These are phyloP conservation scores for Suhomyces terraborum DNA, from an alignment of 1,139 yeast species.

Conservation along the genomic window DNA sequence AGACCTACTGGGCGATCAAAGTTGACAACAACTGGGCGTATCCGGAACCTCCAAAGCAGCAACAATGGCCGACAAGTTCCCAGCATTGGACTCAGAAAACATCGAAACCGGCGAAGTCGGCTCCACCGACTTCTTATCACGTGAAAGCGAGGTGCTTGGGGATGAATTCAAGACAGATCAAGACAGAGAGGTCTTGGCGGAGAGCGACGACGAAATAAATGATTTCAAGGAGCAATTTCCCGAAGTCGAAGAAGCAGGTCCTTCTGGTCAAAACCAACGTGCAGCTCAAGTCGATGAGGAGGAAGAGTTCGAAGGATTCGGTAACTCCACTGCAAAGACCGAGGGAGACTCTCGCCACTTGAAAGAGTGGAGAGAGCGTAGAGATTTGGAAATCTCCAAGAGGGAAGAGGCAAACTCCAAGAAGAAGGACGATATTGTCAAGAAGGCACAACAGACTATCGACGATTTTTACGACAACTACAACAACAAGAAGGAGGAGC, in stretches of 20 bases:
- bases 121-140: constrained; percentile 67
- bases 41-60: constrained; percentile 2
- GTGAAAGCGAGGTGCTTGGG: constrained; percentile 85
- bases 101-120: constrained; percentile 35
- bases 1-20: too few relatives aligned
- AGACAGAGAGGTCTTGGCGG: constrained; percentile 56
- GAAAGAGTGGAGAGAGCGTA: constrained; percentile 81
- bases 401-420: constrained; percentile 74
- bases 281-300: constrained; percentile 26
- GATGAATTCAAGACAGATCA: constrained; percentile 75
- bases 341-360: constrained; percentile 58
- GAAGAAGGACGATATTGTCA: constrained; percentile 67
- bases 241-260: constrained; percentile 41
- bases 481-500: constrained; percentile 79
- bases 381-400: constrained; percentile 76
- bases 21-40: constrained; percentile 1
- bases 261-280: constrained; percentile 13
- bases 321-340: constrained; percentile 20
- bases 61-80: constrained; percentile 82
- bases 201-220: constrained; percentile 59
- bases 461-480: constrained; percentile 95
- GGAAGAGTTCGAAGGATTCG: constrained; percentile 35
- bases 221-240: constrained; percentile 72
- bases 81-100: constrained; percentile 64
- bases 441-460: constrained; percentile 81